Evolutionary conservation across 805 yeast species (phyloP).

Genomic region (Starmerella cellae): DNA sequence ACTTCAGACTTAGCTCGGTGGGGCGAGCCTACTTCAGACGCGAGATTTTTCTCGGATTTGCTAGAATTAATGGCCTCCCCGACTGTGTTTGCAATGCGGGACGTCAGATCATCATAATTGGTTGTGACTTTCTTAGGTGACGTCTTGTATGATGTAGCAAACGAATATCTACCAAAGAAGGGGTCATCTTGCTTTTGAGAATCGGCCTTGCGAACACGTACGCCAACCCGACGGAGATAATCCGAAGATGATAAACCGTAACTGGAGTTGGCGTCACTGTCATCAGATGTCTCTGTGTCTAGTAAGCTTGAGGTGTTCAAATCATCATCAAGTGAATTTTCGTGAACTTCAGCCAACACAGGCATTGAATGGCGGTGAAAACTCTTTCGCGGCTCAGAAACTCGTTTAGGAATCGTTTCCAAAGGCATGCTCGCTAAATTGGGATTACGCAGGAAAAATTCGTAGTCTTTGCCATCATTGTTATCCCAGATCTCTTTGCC

Average conservation of each 20-base stretch:
- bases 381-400: neutral
- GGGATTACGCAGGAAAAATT: slow-evolving; percentile 32
- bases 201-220: neutral
- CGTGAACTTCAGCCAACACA: neutral
- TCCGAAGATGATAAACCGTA: neutral
- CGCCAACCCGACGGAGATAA: slow-evolving; percentile 1
- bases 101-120: neutral
- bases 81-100: neutral
- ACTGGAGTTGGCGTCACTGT: neutral
- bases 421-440: neutral
- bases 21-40: neutral
- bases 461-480: slow-evolving; percentile 48
- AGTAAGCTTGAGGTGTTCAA: neutral
- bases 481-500: slow-evolving; percentile 65
- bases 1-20: neutral
- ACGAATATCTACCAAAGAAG: slow-evolving; percentile 25
- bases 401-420: neutral
- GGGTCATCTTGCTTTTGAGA: slow-evolving; percentile 1
- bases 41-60: neutral
- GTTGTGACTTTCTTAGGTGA: slow-evolving; percentile 5
- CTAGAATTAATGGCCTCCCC: neutral
- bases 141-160: slow-evolving; percentile 22
- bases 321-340: neutral
- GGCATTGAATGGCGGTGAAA: neutral
- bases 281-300: neutral